Base-by-base conservation (phyloP, 805 yeast species). In the Kazachstania taianensis region DNA sequence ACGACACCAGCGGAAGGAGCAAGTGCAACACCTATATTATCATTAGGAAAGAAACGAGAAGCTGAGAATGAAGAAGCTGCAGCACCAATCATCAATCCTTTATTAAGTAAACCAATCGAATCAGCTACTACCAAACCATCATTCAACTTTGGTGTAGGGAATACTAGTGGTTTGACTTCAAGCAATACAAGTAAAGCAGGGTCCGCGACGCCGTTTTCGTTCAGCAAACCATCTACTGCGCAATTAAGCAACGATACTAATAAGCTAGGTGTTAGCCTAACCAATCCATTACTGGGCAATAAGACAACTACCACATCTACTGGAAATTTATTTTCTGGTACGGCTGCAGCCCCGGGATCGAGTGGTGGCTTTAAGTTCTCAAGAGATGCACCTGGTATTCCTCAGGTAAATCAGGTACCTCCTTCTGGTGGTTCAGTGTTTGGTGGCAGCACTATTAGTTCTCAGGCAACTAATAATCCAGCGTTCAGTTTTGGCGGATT, bases 281-380 rank as follows among this genome's bases (percentile, higher is more conserved):
- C 36, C 6, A 41, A 37, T 19, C 41, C 43, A 17, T 9, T 42
- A 19, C 13, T 31, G 20, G n/a, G n/a, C n/a, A 18, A 20, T 2
- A 31, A 20, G 8, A 16, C 35, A 10, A 14, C 18, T 10, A 28
- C n/a, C 16, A 15, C 27, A 15, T 13, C 37, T 16, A 26, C 17
- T 26, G 9, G 30, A 36, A 24, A 17, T 20, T 13, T 32, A 12
- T 30, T 41, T 20, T 25, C 39, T 14, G 39, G 35, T 15, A 35
- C 32, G 1, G 30, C 36, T 19, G 36, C 43, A 15, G 36, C 43
- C 15, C 16, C 34, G 23, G 20, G 25, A 22, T 4, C 14, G 2
- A 34, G 20, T 17, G 19, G 26, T 3, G 20, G 23, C 7, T 37
- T 30, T 14, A 33, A 32, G 20, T 35, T 35, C 18, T n/a, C n/a